Evolutionary conservation across 2,329 filamentous ascomycete genomes (phyloP), one percentile per base, ranked within the genome.

Genomic region (Neodidymelliopsis sp.): DNA sequence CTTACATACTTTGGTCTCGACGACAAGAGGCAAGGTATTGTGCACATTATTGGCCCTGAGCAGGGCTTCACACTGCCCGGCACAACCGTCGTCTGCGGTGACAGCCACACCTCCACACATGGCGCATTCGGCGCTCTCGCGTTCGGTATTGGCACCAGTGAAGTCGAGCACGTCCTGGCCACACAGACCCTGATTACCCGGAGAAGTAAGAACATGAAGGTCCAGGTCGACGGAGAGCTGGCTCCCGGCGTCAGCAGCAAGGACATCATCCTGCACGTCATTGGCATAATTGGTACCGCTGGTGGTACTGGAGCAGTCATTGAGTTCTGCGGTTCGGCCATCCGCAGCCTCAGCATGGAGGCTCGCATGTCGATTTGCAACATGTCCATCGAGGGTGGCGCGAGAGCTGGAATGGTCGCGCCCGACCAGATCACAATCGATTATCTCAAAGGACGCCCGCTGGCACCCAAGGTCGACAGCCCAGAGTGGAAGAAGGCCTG

Each of bases 341-440:
- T 99, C 71, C 86, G 91, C 62, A 78, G 77, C 54, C 81, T 97
- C 64, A 96, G 90, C 75, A 96, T 99, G 84, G 94, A 97, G 76
- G 94, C 93, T 31, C 86, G 94, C 62, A 97, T 99, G 94, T 97
- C 92, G 56, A 96, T 99, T 73, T 97, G 94, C 81, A 99, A 99
- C 80, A 97, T 97, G 94, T 91, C 92, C 11, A 97, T 97, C 63
- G 94, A 99, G 80, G 94, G 83, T 62, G 94, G 94, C 75, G 94
- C 94, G 36, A 84, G 94, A 77, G 93, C 93, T 53, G 94, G 94
- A 60, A 96, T 99, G 91, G 87, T 99, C 51, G 94, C 94, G 8
- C 94, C 94, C 4, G 94, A 99, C 68, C 88, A 97, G 69, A 89
- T 81, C 49, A 97, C 94, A 20, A 96, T 96, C 64, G 90, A 96